Evolutionary conservation across 139 green algal genomes (phyloP), one percentile per base, ranked within the genome.

Genomic region (Coelastrella sp.): DNA sequence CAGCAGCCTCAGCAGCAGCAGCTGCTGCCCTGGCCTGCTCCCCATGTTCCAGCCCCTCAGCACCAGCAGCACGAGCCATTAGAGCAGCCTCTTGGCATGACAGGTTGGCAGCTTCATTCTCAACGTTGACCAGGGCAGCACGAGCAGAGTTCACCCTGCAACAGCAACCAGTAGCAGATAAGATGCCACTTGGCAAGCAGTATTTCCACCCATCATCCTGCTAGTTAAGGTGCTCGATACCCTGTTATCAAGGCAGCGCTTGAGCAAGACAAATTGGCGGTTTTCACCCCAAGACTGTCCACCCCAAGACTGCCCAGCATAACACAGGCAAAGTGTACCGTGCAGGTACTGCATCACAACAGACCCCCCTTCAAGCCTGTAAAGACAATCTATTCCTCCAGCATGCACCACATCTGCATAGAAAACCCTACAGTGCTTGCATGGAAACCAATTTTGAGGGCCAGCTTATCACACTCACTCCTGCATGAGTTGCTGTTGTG

Each of bases 1-100:
- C 80, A 17, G 47, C 57, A 66, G 80, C 80, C 23, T 86, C 80
- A 59, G 80, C 80, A 65, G 66, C 59, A 57, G 80, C 80, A 59
- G 80, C 80, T 20, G 20, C 19, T 60, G 80, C 80, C 4, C 80
- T 22, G 3, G 80, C 80, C 80, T 86, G 59, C 23, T 86, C 80
- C 20, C 57, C 80, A 0, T 23, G n/a, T 22, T 60, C 58, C 80
- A 86, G 80, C 59, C 80, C 80, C 80, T 86, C 59, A 74, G 80
- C 80, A 58, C 80, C 80, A 3, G 80, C 80, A 75, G 80, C 80
- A 32, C 47, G 32, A 16, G 57, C 80, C 7, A 59, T 10, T 22
- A 74, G 10, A 13, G 80, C 80, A 14, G 80, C 20, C 54, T 65
- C 80, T 22, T 86, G 80, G 80, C 80, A 86, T 11, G 80, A 73